Evolutionary conservation across 129 eudicot species (phyloP).

Genomic region (Heracleum sosnowskyi): DNA sequence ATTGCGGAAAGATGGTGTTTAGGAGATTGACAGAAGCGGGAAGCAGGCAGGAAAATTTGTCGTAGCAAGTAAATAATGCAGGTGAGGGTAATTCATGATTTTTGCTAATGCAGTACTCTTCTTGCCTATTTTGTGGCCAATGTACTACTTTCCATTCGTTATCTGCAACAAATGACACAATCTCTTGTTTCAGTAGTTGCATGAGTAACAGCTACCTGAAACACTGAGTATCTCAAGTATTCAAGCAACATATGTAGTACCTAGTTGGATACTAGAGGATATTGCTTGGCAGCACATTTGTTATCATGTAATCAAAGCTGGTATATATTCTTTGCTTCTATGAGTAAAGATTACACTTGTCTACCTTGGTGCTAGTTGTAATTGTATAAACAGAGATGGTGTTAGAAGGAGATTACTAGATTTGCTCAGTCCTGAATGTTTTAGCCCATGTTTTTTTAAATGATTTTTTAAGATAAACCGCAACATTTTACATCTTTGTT

Average conservation of each 20-base stretch:
- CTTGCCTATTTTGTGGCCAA: not conserved
- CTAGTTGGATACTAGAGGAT: not conserved
- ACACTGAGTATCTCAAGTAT: not conserved
- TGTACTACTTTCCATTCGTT: not conserved
- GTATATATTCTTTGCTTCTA: not conserved
- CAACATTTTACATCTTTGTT: too few relatives aligned
- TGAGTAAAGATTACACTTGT: not conserved
- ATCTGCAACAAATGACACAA: not conserved
- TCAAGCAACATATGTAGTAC: not conserved
- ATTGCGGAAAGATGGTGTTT: slow-evolving; percentile 89
- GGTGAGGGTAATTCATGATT: not conserved
- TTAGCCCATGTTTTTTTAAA: not conserved
- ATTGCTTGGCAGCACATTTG: not conserved
- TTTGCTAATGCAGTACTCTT: not conserved
- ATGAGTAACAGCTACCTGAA: not conserved
- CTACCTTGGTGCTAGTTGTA: not conserved
- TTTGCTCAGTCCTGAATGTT: not conserved
- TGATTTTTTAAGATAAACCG: too few relatives aligned
- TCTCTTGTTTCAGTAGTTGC: not conserved
- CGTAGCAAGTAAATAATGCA: not conserved
- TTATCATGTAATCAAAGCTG: not conserved
- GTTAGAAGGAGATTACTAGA: not conserved
- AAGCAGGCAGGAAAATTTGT: slow-evolving; percentile 21
- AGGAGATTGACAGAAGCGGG: slow-evolving; percentile 52
- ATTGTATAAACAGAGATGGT: not conserved